A percentile compares a stretch with the other conserved stretches of the same genome.
Evolutionary conservation across 345 rosid species (phyloP).

Genomic region (Isatis tinctoria): DNA sequence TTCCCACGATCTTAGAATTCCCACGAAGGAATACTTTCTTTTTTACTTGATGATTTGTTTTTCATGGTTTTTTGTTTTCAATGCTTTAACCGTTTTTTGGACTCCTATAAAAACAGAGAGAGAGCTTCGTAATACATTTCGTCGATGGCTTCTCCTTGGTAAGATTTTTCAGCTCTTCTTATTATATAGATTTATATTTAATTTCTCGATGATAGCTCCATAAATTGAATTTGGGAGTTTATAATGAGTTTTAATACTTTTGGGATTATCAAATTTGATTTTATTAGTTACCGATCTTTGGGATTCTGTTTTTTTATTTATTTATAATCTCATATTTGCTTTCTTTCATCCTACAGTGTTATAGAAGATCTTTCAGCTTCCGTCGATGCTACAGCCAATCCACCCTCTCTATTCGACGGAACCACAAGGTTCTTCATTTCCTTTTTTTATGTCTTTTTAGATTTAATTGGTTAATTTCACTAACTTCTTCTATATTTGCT

Average conservation of each 20-base stretch:
- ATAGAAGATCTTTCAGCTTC: conserved; percentile 46
- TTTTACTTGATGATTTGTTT: too few species aligned
- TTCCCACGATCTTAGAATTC: too few species aligned
- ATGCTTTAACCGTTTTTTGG: too few species aligned
- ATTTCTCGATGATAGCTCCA: background rate
- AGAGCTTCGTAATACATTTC: background rate
- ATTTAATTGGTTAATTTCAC: background rate
- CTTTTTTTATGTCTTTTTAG: too few species aligned
- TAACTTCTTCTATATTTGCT: background rate
- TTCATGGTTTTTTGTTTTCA: too few species aligned
- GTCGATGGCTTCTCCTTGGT: conserved; percentile 13
- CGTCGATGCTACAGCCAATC: conserved; percentile 53
- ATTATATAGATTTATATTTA: background rate
- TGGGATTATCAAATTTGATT: too few species aligned
- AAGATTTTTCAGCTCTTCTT: background rate
- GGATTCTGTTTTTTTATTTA: background rate
- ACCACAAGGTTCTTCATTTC: conserved; percentile 61
- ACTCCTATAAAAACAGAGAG: too few species aligned
- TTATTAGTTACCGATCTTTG: background rate
- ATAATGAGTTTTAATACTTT: too few species aligned
- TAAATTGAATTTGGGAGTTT: too few species aligned
- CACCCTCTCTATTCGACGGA: conserved; percentile 75
- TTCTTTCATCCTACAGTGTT: conserved; percentile 6
- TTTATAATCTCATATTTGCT: background rate
- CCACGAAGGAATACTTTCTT: too few species aligned